Evolutionary conservation across 495 filamentous ascomycete species (phyloP), one percentile per base, ranked within the genome.

Genomic region (Apiosordaria backusii): DNA sequence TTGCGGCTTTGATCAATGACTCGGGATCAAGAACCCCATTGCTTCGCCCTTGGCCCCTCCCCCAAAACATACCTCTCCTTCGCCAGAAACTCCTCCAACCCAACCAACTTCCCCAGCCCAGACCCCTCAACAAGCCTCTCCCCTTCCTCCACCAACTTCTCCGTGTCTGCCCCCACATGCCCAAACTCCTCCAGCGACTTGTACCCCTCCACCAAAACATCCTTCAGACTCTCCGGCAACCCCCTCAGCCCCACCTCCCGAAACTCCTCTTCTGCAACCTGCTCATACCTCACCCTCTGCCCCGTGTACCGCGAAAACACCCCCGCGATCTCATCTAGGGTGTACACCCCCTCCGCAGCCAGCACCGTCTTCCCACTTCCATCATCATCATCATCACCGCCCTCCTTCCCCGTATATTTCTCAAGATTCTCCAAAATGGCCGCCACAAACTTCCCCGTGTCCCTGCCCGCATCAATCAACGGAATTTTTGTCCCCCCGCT

Each of bases 391-490:
- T n/a, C n/a, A n/a, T n/a, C n/a, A n/a, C n/a, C n/a, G n/a, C n/a
- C n/a, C n/a, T n/a, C 35, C 5, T 15, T 15, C 9, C 5, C 5
- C 23, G 75, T 75, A 67, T 80, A 88, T 68, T 81, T 80, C 3
- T 81, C 80, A 1, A 80, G 82, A n/a, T 82, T 74, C 9, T 78
- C 78, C 1, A 88, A 73, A 15, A 84, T 82, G 16, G 84, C 79
- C 9, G 78, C 82, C 18, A 85, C 75, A 66, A 79, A 86, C 65
- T 85, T 85, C 0, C 83, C 85, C 3, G 76, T 78, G 68, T 86
- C 83, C 9, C 70, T 75, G 4, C 65, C 72, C 6, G 77, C 77
- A 66, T 84, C 79, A 61, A 87, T 76, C 24, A 80, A 55, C 2
- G 85, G 83, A 1, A 81, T 25, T 18, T 7, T 7, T 18, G 57